Evolutionary conservation across 768 basidiomycete species (phyloP), one percentile per base, ranked within the genome.

Genomic region (Trametes punicea): DNA sequence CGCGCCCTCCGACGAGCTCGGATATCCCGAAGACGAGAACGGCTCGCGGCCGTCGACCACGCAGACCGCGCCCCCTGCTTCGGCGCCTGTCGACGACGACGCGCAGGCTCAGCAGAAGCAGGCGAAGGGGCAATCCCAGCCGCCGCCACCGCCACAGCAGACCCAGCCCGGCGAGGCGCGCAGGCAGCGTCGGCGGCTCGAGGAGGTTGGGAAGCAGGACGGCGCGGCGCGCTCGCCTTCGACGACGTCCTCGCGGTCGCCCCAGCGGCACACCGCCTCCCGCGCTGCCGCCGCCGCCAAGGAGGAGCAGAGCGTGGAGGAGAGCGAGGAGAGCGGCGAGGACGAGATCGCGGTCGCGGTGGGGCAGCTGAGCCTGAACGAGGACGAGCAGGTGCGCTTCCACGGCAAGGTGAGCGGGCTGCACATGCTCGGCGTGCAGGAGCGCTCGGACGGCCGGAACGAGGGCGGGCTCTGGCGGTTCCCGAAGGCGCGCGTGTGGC

Each of bases 401-500:
- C 93, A 95, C 64, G 91, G 92, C 26, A 90, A 90, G 69, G 87
- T 82, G 4, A 90, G 88, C 56, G 90, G 91, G 2, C 70, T 93
- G 59, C 84, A 93, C 69, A 75, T 93, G 54, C 70, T 93, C 44
- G 83, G 82, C 15, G 73, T 73, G 61, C 80, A 81, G 56, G 81
- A 83, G 46, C 77, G 84, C 40, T 68, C 76, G 50, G 87, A 88
- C 64, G 75, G 77, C 36, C 75, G 87, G 64, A 88, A 85, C 61
- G 85, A 87, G 61, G 87, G 84, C 18, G 90, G 88, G 0, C 86
- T 88, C 51, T 90, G 88, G 87, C 83, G 85, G 26, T 94, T 95
- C 71, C 91, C 93, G 0, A 85, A 84, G 62, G 87, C 91, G 2
- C 80, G 92, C n/a, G 88, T 93, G 23, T 95, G 93, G 93, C 93